phyloP scores from a whole-genome alignment of 306 rosid genomes.

The Trifolium pratense region DNA sequence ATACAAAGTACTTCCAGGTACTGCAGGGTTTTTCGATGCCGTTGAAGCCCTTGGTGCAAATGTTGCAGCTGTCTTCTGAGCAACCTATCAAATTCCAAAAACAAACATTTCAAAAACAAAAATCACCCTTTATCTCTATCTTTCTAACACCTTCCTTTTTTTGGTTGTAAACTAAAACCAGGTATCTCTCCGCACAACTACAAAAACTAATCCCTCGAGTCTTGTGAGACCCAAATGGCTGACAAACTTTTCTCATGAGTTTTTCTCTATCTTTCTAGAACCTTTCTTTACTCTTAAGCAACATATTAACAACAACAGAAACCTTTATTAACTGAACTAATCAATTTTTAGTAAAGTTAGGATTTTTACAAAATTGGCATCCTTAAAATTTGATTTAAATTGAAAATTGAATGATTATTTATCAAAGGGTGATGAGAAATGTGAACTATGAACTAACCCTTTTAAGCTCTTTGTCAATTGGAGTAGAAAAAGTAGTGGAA shows the following conservation, averaged over 20 bases:
- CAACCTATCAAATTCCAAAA: slow-evolving; percentile 64
- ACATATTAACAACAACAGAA: slow-evolving; percentile 6
- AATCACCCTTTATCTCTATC: not conserved
- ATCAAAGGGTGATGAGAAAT: not conserved
- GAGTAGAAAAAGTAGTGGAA: slow-evolving; percentile 53
- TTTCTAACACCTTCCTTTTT: too few species aligned
- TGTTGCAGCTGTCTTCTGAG: slow-evolving; percentile 95
- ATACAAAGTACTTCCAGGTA: slow-evolving; percentile 79
- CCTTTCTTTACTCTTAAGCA: slow-evolving; percentile 13
- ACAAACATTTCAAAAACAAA: slow-evolving; percentile 8
- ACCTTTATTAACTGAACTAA: not conserved
- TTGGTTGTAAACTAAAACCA: too few species aligned
- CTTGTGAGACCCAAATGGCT: too few species aligned
- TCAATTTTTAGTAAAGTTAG: not conserved
- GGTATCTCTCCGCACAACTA: too few species aligned
- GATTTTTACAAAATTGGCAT: slow-evolving; percentile 19
- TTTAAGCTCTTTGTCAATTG: slow-evolving; percentile 84
- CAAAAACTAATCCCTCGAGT: too few species aligned
- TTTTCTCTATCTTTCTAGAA: not conserved
- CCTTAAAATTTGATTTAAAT: not conserved
- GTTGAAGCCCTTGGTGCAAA: slow-evolving; percentile 98
- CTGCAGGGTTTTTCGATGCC: slow-evolving; percentile 89
- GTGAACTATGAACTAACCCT: slow-evolving; percentile 52
- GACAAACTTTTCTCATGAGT: too few species aligned
- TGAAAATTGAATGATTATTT: slow-evolving; percentile 2